Evolutionary conservation across 768 basidiomycete species (phyloP).

Genomic region (Lactifluus echinatus): DNA sequence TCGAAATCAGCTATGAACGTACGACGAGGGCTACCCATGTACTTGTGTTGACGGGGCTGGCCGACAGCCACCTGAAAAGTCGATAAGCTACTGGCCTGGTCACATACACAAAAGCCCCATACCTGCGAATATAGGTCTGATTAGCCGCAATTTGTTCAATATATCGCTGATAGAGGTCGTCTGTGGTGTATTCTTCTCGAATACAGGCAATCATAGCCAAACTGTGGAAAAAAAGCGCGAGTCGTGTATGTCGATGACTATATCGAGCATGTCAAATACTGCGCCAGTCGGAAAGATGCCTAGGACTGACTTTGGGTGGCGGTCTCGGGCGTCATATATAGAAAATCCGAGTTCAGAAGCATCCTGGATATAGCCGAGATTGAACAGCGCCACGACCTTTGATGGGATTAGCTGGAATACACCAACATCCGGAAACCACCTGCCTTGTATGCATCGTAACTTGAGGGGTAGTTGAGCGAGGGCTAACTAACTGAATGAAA

Average conservation of each 20-base stretch:
- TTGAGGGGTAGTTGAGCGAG: conserved; percentile 21
- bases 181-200: conserved; percentile 35
- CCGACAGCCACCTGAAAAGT: conserved; percentile 52
- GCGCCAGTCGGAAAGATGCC: background rate
- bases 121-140: conserved; percentile 55
- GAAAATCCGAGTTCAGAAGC: conserved; percentile 56
- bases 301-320: conserved; percentile 53
- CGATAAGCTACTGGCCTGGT: background rate
- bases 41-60: conserved; percentile 59
- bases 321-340: conserved; percentile 48
- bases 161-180: conserved; percentile 34
- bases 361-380: conserved; percentile 48
- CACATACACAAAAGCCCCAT: conserved; percentile 15
- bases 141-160: conserved; percentile 51
- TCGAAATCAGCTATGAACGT: conserved; percentile 22
- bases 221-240: conserved; percentile 60
- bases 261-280: background rate
- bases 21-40: conserved; percentile 65
- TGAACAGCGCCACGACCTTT: conserved; percentile 56
- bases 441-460: conserved; percentile 64
- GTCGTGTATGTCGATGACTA: conserved; percentile 64
- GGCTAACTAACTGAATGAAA: background rate
- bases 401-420: background rate
- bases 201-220: conserved; percentile 56
- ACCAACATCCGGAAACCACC: background rate